Evolutionary conservation across 139 green algal species (phyloP).

Genomic region (Chlorella sp.): DNA sequence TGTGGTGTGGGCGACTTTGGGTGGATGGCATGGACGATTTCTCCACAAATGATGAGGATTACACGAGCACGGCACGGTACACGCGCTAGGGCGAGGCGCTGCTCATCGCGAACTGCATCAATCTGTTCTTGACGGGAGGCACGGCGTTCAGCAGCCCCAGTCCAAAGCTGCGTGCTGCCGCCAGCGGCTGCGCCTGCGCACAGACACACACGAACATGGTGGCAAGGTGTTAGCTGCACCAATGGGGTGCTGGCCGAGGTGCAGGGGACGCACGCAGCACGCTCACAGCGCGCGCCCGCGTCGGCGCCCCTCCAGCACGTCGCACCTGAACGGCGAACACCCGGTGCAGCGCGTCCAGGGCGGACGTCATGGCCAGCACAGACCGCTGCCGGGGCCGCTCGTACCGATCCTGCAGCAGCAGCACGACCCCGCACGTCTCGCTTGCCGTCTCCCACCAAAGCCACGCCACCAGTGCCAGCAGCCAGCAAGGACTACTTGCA

Average conservation of each 20-base stretch:
- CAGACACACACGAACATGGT: too few species aligned
- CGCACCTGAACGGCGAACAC: constrained; percentile 43
- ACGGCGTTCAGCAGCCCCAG: constrained; percentile 52
- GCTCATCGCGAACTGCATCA: constrained; percentile 47
- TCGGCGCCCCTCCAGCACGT: background rate
- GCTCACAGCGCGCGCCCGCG: background rate
- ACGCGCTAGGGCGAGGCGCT: too few species aligned
- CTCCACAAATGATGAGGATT: too few species aligned
- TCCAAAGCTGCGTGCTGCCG: constrained; percentile 39
- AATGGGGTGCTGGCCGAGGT: too few species aligned
- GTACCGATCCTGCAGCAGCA: constrained; percentile 42
- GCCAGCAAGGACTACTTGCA: background rate
- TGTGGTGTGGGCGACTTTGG: too few species aligned
- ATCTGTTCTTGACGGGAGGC: constrained; percentile 36
- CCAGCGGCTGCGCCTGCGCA: constrained; percentile 23
- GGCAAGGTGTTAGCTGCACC: too few species aligned
- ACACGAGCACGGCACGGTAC: too few species aligned
- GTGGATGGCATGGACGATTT: too few species aligned
- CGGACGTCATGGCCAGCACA: constrained; percentile 55
- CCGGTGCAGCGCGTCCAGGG: constrained; percentile 50
- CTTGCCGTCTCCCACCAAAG: background rate
- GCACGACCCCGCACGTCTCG: background rate
- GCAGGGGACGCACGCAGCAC: background rate
- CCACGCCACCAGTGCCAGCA: background rate
- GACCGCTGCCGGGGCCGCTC: constrained; percentile 46